These are phyloP conservation scores for Hypoxylon sp. DNA, from an alignment of 2,329 filamentous ascomycete species.

Conservation along the genomic window DNA sequence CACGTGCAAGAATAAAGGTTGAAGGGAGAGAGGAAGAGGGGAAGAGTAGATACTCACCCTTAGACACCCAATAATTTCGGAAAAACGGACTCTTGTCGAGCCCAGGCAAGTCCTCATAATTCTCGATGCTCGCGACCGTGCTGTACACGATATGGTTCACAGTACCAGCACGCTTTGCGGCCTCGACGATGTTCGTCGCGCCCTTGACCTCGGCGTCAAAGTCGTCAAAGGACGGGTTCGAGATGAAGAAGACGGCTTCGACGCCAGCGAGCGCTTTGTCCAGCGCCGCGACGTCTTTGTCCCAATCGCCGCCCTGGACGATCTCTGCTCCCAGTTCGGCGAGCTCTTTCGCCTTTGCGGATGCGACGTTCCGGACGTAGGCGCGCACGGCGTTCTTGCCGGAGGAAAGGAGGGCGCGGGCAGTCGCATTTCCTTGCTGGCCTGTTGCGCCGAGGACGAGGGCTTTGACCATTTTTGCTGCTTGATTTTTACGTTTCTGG, in stretches of 20 bases:
- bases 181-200: constrained; percentile 35
- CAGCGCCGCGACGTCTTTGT: constrained; percentile 28
- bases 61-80: constrained; percentile 31
- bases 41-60: constrained; percentile 23
- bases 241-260: constrained; percentile 38
- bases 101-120: not conserved
- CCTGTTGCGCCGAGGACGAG: constrained; percentile 44
- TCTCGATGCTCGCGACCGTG: constrained; percentile 19
- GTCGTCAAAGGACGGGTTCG: constrained; percentile 23
- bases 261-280: constrained; percentile 33
- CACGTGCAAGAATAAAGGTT: not conserved
- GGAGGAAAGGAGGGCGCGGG: constrained; percentile 35
- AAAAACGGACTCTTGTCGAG: constrained; percentile 27
- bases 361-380: constrained; percentile 31
- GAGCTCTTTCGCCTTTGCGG: constrained; percentile 28
- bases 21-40: not conserved
- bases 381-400: constrained; percentile 33
- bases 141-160: constrained; percentile 40
- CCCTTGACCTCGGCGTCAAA: constrained; percentile 22
- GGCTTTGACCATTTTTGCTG: constrained; percentile 41
- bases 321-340: constrained; percentile 32
- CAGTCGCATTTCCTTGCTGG: constrained; percentile 33
- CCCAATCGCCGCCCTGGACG: constrained; percentile 36
- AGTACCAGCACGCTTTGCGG: constrained; percentile 29
- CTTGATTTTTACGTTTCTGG: not conserved